These are phyloP conservation scores for Macroventuria anomochaeta DNA, from an alignment of 2,329 filamentous ascomycete genomes.

Conservation along the genomic window DNA sequence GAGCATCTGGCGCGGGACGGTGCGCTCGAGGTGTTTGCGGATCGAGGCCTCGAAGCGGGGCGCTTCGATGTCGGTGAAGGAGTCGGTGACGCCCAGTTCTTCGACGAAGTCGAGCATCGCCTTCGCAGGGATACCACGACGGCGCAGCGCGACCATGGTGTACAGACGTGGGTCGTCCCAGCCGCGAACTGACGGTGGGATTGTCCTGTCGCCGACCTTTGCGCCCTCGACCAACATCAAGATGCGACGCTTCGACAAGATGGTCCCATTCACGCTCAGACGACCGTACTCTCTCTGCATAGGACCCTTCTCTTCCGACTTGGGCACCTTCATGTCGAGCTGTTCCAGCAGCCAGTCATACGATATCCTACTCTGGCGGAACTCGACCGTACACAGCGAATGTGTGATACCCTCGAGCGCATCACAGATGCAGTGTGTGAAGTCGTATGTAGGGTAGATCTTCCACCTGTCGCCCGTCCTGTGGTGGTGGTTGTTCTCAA, in stretches of 20 bases:
- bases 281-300: conserved; percentile 89
- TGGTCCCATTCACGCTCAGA: conserved; percentile 80
- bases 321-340: conserved; percentile 78
- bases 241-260: conserved; percentile 86
- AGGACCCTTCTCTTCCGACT: conserved; percentile 61
- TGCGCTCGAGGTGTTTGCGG: conserved; percentile 83
- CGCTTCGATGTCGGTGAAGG: conserved; percentile 78
- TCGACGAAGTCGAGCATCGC: conserved; percentile 90
- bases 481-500: conserved; percentile 75
- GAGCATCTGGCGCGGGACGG: conserved; percentile 87
- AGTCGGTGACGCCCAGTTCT: conserved; percentile 88
- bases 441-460: conserved; percentile 96
- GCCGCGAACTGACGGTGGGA: conserved; percentile 69
- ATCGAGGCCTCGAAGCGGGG: conserved; percentile 84
- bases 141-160: conserved; percentile 81
- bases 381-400: conserved; percentile 92
- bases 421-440: conserved; percentile 89
- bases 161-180: conserved; percentile 94
- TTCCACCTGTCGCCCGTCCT: conserved; percentile 84
- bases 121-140: conserved; percentile 85
- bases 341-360: conserved; percentile 91
- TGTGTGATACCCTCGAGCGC: conserved; percentile 92
- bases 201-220: conserved; percentile 47
- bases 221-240: conserved; percentile 77
- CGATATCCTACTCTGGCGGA: conserved; percentile 80